Evolutionary conservation across 1,284 basidiomycete species (phyloP), one percentile per base, ranked within the genome.

Genomic region (Marasmius tenuissimus): DNA sequence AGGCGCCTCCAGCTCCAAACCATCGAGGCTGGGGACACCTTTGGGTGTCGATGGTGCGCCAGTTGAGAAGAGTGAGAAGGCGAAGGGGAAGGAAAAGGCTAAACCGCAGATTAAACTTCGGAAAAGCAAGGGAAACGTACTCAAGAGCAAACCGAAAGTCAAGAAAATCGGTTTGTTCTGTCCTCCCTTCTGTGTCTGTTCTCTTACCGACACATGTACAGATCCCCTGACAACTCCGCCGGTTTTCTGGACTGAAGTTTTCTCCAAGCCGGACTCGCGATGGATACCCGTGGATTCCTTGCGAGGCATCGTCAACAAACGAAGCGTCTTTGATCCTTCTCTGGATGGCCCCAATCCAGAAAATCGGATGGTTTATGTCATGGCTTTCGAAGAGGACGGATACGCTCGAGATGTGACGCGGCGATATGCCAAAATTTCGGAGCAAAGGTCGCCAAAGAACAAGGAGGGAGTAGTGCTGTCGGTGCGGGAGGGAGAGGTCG

Each of bases 211-310:
- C 18, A 11, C 11, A 49, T 22, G 38, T 56, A 73, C 78, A 47
- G 83, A 89, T 72, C 88, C 87, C 42, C 76, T 75, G 22, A 76
- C 70, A 38, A 83, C 86, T n/a, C 91, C 96, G 1, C 97, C 97
- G 0, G 90, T 97, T 2, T 94, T 96, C 75, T 99, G 97, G 97
- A 94, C 93, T 0, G 97, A 99, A 75, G 93, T 98, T 0, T 99
- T 96, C 75, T 96, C 93, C 34, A 88, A 93, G 18, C 88, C 96
- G 0, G 96, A 98, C 75, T 88, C 86, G 51, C 87, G 89, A 47
- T 99, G 97, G 97, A 80, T 98, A 18, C 91, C 95, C 0, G 89
- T 98, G 48, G 97, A 99, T 73, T 94, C 95, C 4, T 84, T 96
- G 34, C 86, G 91, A 11, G 87, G 84, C 47, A 82, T 89, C 57